These are phyloP conservation scores for Acer campestre DNA, from an alignment of 345 rosid genomes.

Conservation along the genomic window DNA sequence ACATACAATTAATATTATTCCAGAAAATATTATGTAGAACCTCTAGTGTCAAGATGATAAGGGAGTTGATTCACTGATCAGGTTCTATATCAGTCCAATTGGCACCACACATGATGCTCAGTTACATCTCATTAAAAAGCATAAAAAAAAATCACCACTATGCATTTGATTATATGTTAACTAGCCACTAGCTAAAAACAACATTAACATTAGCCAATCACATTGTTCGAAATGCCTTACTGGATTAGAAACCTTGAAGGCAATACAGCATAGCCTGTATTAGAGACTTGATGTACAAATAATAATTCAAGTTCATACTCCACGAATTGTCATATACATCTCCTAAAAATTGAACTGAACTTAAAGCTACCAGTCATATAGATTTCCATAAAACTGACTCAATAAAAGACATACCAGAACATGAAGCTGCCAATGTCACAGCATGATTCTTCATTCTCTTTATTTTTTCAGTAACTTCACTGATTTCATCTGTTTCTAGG, in stretches of 20 bases:
- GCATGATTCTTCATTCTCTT: conserved; percentile 56
- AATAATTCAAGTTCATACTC: neutral
- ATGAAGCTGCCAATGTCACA: conserved; percentile 43
- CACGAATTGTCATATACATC: neutral
- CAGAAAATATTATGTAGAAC: neutral
- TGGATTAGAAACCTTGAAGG: neutral
- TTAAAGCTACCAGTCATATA: neutral
- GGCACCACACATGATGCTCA: neutral
- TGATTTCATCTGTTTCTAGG: conserved; percentile 24
- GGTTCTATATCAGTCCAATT: neutral
- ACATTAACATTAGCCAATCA: neutral
- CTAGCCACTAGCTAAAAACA: neutral
- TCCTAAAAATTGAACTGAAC: neutral
- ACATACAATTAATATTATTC: neutral
- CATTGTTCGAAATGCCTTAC: neutral
- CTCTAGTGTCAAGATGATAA: neutral
- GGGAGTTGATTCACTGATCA: neutral
- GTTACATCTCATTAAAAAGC: neutral
- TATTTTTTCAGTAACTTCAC: conserved; percentile 32
- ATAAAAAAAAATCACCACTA: neutral
- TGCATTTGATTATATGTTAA: neutral
- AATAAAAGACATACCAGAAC: conserved; percentile 52
- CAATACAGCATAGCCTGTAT: neutral
- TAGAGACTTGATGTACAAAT: neutral
- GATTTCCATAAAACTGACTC: neutral